A percentile compares a stretch with the other conserved stretches of the same genome.
Conservation (phyloP, 305 asterid species). For the Fraxinus latifolia region DNA sequence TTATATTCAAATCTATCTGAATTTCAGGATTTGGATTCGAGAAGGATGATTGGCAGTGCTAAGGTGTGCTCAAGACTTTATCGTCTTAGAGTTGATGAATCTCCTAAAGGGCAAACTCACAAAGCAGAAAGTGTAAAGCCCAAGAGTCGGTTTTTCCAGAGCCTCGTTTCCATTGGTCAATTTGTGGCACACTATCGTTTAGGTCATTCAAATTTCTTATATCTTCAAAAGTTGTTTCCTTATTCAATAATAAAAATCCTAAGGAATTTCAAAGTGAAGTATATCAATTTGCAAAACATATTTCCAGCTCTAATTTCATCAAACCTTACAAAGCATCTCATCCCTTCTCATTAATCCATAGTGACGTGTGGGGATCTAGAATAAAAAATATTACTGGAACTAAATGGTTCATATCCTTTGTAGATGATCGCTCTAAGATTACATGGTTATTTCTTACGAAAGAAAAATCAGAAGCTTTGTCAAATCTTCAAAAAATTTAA, state of each 20-base stretch:
- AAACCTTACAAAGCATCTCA: background rate
- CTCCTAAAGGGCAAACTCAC: background rate
- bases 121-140: background rate
- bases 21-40: background rate
- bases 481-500: too few species aligned
- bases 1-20: background rate
- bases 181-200: background rate
- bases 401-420: background rate
- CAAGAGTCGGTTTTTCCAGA: background rate
- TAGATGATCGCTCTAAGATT: background rate
- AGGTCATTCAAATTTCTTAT: background rate
- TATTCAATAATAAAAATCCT: background rate
- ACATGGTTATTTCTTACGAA: background rate
- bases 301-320: background rate
- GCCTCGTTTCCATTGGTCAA: background rate
- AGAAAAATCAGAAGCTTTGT: background rate
- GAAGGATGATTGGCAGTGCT: background rate
- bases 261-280: background rate
- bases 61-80: background rate
- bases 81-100: background rate
- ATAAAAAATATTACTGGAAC: background rate
- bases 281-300: background rate
- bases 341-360: background rate
- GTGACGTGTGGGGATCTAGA: background rate
- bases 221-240: background rate